Evolutionary conservation across 768 basidiomycete genomes (phyloP).

Genomic region (Ramaria rubella): DNA sequence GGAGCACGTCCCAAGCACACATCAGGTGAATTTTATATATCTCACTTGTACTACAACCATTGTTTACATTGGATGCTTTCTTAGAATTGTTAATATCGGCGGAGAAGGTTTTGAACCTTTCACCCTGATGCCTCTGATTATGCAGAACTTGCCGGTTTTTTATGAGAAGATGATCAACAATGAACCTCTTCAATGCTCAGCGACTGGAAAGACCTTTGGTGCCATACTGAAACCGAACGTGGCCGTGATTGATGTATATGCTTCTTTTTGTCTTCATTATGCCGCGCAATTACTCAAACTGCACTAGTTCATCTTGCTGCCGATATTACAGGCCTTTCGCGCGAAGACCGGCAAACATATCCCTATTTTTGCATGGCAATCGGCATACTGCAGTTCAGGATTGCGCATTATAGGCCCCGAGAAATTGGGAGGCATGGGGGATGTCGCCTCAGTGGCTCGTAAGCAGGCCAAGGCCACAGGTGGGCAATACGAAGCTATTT

Average conservation of each 20-base stretch:
- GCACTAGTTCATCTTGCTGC: background rate
- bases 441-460: background rate
- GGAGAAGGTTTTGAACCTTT: background rate
- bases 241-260: background rate
- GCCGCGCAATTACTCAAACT: background rate
- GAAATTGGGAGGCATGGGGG: background rate
- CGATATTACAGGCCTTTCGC: background rate
- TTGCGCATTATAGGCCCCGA: background rate
- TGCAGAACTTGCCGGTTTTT: background rate
- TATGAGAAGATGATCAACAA: background rate
- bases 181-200: background rate
- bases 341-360: background rate
- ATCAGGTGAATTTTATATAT: background rate
- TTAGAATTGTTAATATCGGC: conserved; percentile 1
- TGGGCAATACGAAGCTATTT: background rate
- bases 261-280: background rate
- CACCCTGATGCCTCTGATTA: background rate
- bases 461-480: background rate
- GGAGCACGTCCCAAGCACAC: background rate
- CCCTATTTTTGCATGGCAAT: background rate
- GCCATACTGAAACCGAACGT: background rate
- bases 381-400: background rate
- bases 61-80: background rate
- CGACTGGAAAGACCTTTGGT: background rate
- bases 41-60: background rate